phyloP scores from a whole-genome alignment of 371 early-diverging fungal genomes.

The Rhizopus microsporus region DNA sequence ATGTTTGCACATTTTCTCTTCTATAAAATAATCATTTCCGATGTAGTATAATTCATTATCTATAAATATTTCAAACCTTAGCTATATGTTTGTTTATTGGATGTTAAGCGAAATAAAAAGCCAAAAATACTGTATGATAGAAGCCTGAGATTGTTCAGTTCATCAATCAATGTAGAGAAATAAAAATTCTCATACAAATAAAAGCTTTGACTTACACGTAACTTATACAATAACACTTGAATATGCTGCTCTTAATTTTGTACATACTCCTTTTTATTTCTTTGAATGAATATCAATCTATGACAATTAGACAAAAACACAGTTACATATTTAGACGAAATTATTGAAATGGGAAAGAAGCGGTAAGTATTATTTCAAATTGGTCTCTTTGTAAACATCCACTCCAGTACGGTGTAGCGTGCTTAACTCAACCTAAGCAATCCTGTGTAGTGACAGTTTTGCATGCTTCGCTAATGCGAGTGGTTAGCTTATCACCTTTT shows the following conservation, averaged over 20 bases:
- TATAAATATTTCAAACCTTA: background rate
- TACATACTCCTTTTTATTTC: conserved; percentile 1
- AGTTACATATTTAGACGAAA: conserved; percentile 1
- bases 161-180: background rate
- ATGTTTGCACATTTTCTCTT: background rate
- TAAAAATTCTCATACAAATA: background rate
- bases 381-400: conserved; percentile 2
- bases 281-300: conserved; percentile 5
- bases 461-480: conserved; percentile 3
- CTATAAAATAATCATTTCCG: background rate
- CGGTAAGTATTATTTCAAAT: background rate
- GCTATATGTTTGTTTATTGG: conserved; percentile 1
- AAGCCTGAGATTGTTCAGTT: background rate
- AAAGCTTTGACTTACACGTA: conserved; percentile 6
- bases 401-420: conserved; percentile 5
- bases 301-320: background rate
- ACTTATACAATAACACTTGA: conserved; percentile 6
- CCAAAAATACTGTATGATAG: conserved; percentile 1
- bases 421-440: conserved; percentile 6
- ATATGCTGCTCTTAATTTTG: conserved; percentile 9
- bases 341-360: background rate
- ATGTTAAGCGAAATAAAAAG: background rate
- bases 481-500: conserved; percentile 4
- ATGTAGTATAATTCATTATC: background rate
- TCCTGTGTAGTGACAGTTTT: conserved; percentile 3